Evolutionary conservation across 2,329 filamentous ascomycete species (phyloP).

Genomic region (Ambrosiella beaveri): DNA sequence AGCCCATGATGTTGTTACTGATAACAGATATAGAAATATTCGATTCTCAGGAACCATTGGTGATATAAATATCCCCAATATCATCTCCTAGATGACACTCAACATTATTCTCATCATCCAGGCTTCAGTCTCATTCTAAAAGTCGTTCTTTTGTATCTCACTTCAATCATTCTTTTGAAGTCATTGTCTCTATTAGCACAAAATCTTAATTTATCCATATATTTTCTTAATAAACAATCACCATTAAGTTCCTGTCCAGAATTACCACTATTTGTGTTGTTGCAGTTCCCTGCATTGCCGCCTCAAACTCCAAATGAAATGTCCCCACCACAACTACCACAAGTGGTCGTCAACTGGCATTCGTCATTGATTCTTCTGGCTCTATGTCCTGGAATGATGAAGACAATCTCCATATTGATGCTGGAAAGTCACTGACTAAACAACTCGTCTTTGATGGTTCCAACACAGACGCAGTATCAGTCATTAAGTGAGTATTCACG

Average conservation of each 20-base stretch:
- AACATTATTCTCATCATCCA: too few relatives aligned
- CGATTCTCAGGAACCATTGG: too few relatives aligned
- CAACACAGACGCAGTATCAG: constrained; percentile 14
- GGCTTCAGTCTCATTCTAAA: too few relatives aligned
- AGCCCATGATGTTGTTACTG: too few relatives aligned
- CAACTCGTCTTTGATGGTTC: constrained; percentile 13
- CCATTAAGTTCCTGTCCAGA: not conserved
- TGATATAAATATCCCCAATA: too few relatives aligned
- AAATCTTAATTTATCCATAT: not conserved
- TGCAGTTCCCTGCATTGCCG: not conserved
- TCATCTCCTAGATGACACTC: too few relatives aligned
- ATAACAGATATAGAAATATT: too few relatives aligned
- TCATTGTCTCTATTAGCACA: not conserved
- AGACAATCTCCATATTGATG: constrained; percentile 12
- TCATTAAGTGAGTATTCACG: constrained; percentile 14
- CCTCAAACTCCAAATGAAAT: not conserved
- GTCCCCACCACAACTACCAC: constrained; percentile 9
- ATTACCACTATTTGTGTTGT: not conserved
- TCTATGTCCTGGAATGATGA: constrained; percentile 15
- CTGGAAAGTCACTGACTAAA: constrained; percentile 13
- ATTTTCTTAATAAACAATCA: not conserved
- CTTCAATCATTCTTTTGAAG: not conserved
- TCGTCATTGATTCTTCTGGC: constrained; percentile 15
- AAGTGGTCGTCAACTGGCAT: constrained; percentile 14
- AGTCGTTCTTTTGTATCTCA: not conserved